Base-by-base conservation (phyloP, 2,329 filamentous ascomycete species). In the Pseudogymnoascus sp. region DNA sequence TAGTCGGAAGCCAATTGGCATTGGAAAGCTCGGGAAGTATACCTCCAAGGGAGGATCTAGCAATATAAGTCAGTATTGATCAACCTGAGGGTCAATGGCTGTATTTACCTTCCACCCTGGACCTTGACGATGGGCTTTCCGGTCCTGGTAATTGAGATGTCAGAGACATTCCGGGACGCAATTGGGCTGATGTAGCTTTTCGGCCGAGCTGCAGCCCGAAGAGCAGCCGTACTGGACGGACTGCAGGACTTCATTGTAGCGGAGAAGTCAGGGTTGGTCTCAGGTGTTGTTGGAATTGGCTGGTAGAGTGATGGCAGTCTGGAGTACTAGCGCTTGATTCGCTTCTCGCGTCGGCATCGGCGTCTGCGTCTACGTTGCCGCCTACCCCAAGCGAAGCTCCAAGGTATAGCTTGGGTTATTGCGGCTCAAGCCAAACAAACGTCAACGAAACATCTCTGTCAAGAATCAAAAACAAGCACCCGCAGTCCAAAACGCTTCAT, bases 41-140 rank as follows among this genome's bases (percentile, higher is more conserved):
- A 96, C 91, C 91, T 87, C 91, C 91, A 69, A 96, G 83, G 69
- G 90, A 90, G 69, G 89, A 93, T 73, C 91, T 95, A 69, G 54
- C 42, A 21, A 51, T 21, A 8, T 57, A 57, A 57, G 51, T 57
- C 16, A 57, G 51, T 34, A 34, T 36, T 57, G 51, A 12, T 34
- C 51, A 57, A 57, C 11, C 34, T 34, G 29, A 36, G 51, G 51
- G 51, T 10, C 29, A n/a, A 60, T 60, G 51, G 62, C 60, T 64
- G 31, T 64, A 76, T 86, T 78, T 78, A 96, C 90, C 93, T 88
- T 81, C 95, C 95, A 79, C 93, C 93, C 74, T 93, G 86, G 64
- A 89, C 82, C 73, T 92, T 89, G 74, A 97, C 80, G 72, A 97
- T 93, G 67, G 95, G 93, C 82, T 96, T 97, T 77, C 95, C 95